Percentiles rank a stretch among this genome's conserved stretches.
Conservation (phyloP, 2,329 filamentous ascomycete species). For the Pseudogymnoascus sp. region DNA sequence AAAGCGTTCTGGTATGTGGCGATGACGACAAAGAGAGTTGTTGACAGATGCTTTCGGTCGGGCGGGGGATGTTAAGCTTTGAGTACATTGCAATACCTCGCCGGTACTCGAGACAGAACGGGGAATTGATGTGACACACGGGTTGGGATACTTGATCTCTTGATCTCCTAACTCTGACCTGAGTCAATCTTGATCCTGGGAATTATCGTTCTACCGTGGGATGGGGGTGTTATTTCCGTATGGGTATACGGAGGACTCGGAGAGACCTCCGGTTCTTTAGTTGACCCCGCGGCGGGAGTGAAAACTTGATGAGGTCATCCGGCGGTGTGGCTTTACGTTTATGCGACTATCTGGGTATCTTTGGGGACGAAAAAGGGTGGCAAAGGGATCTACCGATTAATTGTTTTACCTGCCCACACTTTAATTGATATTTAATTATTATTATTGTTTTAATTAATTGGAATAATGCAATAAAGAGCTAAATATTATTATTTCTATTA, state of each 20-base stretch:
- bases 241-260: background rate
- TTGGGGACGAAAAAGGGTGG: constrained; percentile 22
- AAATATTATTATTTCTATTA: background rate
- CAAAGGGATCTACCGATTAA: background rate
- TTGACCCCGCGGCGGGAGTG: background rate
- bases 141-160: background rate
- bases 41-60: constrained; percentile 3
- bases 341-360: constrained; percentile 26
- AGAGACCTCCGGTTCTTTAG: background rate
- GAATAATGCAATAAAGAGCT: background rate
- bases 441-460: background rate
- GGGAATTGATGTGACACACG: background rate
- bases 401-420: background rate
- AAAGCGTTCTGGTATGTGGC: background rate
- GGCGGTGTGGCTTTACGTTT: constrained; percentile 5
- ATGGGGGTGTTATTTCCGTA: background rate
- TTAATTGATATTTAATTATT: background rate
- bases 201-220: background rate
- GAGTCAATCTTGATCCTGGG: background rate
- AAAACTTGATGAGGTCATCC: constrained; percentile 2
- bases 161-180: background rate
- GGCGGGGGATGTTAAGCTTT: background rate
- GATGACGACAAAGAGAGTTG: background rate
- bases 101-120: background rate
- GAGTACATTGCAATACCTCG: background rate